Base-by-base conservation (phyloP, 1,284 basidiomycete species). In the Ustilago esculenta region DNA sequence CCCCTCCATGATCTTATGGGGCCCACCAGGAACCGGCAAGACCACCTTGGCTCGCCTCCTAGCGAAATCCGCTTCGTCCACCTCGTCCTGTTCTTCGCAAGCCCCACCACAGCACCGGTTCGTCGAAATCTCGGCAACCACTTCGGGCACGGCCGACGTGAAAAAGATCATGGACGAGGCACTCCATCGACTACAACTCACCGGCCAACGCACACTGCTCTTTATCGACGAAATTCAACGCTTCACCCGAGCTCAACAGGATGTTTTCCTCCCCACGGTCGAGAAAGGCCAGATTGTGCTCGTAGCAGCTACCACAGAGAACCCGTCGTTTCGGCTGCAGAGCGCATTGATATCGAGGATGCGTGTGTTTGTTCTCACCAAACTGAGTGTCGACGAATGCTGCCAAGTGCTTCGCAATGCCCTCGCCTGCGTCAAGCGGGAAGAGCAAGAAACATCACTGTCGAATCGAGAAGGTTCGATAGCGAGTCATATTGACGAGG, bases 261-360 rank as follows among this genome's bases (percentile, higher is more conserved):
- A 89, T 53, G 51, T 51, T 5, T 72, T 73, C 20, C 42, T 59
- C 52, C 53, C 76, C 29, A 52, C 61, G 20, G 60, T 67, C n/a
- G 65, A 63, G 18, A 56, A 54, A 43, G 64, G 79, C 5, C 55
- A 69, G 51, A 52, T 70, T 25, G 64, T 76, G 85, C 84, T 94
- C 30, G 88, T 95, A 61, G 91, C 91, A 15, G 92, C 92, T 1
- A 95, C 92, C 3, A 95, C 92, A 0, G 92, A 95, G 81, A 95
- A 95, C 75, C 92, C 92, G 0, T 92, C 90, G 1, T 95, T 94
- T 84, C 91, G 75, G 3, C 40, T 79, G 88, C 45, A 87, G 87
- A 30, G 90, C 36, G 79, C 92, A 4, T 84, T 94, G 32, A 83
- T 93, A 33, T 91, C 90, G 73, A 87, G 92, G 40, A 92, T 91